Evolutionary conservation across 768 basidiomycete species (phyloP).

Genomic region (Termitomyces heimii): DNA sequence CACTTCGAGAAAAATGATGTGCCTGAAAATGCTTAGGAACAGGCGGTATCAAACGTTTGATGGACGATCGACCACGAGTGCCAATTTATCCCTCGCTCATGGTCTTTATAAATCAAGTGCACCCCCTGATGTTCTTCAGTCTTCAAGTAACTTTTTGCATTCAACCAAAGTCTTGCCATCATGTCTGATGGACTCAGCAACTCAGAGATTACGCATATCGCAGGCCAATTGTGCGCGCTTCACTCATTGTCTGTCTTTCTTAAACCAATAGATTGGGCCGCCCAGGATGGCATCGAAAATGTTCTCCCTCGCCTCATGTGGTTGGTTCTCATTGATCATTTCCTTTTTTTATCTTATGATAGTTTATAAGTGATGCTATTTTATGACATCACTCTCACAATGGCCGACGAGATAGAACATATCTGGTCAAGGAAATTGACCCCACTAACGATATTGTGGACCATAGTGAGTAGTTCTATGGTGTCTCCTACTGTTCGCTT

Average conservation of each 20-base stretch:
- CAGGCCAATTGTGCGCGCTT: neutral
- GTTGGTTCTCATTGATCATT: slow-evolving; percentile 13
- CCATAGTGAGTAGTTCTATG: neutral
- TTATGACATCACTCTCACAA: neutral
- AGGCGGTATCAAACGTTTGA: no score
- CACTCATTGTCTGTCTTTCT: neutral
- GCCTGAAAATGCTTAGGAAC: neutral
- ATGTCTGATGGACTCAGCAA: neutral
- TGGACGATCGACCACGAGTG: neutral
- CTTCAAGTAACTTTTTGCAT: neutral
- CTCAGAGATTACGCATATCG: neutral
- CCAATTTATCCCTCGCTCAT: neutral
- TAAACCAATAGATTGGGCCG: neutral
- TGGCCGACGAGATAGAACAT: neutral
- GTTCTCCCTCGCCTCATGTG: slow-evolving; percentile 31
- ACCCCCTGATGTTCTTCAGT: neutral
- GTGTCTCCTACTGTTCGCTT: neutral
- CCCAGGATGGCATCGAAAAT: slow-evolving; percentile 28
- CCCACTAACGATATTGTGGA: neutral
- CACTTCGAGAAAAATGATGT: no score
- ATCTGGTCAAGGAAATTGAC: neutral
- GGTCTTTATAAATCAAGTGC: neutral
- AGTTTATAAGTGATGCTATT: slow-evolving; percentile 13
- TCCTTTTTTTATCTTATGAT: neutral
- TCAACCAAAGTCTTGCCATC: neutral